These are phyloP conservation scores for Pholiota molesta DNA, from an alignment of 768 basidiomycete genomes.

Conservation along the genomic window DNA sequence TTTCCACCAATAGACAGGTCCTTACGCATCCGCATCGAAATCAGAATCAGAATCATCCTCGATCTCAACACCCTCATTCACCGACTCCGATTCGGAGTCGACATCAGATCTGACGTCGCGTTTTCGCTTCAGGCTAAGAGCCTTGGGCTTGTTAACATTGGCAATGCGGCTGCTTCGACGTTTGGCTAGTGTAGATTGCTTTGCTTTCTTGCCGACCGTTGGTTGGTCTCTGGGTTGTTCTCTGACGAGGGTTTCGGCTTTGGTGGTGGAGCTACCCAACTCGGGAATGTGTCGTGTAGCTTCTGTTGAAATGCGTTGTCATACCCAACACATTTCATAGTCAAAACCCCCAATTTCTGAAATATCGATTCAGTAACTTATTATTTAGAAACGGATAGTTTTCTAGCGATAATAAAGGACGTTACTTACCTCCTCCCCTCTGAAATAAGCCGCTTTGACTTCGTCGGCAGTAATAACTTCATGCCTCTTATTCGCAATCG, in stretches of 20 bases:
- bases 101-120: too few species aligned
- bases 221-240: too few species aligned
- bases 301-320: slow-evolving; percentile 37
- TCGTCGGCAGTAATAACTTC: slow-evolving; percentile 26
- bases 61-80: too few species aligned
- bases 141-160: too few species aligned
- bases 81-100: too few species aligned
- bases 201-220: too few species aligned
- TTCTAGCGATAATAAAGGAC: neutral
- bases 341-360: slow-evolving; percentile 38
- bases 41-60: too few species aligned
- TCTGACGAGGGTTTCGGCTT: neutral
- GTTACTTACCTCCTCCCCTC: slow-evolving; percentile 38
- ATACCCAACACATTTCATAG: slow-evolving; percentile 44
- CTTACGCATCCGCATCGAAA: too few species aligned
- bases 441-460: slow-evolving; percentile 27
- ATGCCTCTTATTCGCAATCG: slow-evolving; percentile 7
- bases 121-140: too few species aligned
- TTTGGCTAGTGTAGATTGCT: too few species aligned
- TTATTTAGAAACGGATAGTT: neutral
- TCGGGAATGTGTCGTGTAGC: slow-evolving; percentile 16
- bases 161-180: too few species aligned
- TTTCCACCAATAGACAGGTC: too few species aligned
- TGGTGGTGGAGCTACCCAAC: neutral
- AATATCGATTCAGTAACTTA: neutral